Conservation (phyloP, 306 rosid species). For the Cicer yamashitae region DNA sequence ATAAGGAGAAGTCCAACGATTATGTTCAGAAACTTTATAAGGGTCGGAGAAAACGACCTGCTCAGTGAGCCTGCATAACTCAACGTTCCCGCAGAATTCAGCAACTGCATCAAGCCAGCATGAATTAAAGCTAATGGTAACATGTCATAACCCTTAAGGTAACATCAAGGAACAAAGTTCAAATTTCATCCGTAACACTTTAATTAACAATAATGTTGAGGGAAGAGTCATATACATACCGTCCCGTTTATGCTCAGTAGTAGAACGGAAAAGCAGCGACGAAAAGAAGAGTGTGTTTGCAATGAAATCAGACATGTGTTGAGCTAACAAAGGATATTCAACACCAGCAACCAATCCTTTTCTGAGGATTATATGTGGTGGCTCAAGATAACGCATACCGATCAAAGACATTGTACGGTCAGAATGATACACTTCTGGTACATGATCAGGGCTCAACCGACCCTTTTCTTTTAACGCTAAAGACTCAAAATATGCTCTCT, state of each 20-base stretch:
- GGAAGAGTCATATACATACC: conserved; percentile 49
- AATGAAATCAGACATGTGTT: conserved; percentile 78
- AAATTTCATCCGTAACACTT: too few relatives aligned
- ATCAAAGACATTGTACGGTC: conserved; percentile 83
- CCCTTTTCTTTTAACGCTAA: conserved; percentile 55
- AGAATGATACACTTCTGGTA: conserved; percentile 82
- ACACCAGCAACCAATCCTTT: conserved; percentile 85
- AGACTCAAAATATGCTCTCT: conserved; percentile 86
- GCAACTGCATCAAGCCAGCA: conserved; percentile 70
- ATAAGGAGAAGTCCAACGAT: conserved; percentile 79
- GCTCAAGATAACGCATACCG: conserved; percentile 88
- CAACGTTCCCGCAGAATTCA: conserved; percentile 88
- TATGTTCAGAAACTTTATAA: conserved; percentile 74
- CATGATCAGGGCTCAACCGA: conserved; percentile 64
- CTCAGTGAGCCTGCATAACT: conserved; percentile 87
- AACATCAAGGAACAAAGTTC: neutral
- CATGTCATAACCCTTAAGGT: neutral
- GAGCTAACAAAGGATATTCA: conserved; percentile 76
- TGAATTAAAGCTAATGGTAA: conserved; percentile 28
- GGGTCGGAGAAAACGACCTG: conserved; percentile 98
- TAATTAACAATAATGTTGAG: too few relatives aligned
- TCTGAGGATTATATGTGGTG: conserved; percentile 83
- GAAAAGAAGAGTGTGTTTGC: conserved; percentile 79
- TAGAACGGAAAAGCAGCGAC: conserved; percentile 72
- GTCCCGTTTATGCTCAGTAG: conserved; percentile 74